A percentile compares a stretch with the other conserved stretches of the same genome.
Conservation (phyloP, 2,329 filamentous ascomycete species). For the Calonectria fujianensis region DNA sequence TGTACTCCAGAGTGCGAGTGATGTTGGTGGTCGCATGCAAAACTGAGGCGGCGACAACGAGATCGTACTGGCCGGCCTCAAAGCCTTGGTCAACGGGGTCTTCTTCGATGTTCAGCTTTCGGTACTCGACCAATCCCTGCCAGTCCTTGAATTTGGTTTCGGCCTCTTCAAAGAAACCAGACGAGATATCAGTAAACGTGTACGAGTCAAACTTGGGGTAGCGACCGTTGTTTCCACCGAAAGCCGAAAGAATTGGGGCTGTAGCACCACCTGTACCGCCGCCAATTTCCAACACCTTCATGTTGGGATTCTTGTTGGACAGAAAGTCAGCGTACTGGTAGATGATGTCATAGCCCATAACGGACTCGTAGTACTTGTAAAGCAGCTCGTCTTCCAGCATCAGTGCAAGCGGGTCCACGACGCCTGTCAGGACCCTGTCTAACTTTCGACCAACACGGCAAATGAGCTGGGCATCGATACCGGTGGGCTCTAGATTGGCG, state of each 20-base stretch:
- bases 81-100: slow-evolving; percentile 28
- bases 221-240: slow-evolving; percentile 8
- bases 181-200: slow-evolving; percentile 33
- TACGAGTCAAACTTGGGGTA: slow-evolving; percentile 13
- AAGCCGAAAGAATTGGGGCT: neutral
- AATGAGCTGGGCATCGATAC: slow-evolving; percentile 28
- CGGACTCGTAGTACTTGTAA: slow-evolving; percentile 30
- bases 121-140: slow-evolving; percentile 20
- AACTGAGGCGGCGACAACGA: slow-evolving; percentile 23
- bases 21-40: slow-evolving; percentile 35
- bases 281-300: slow-evolving; percentile 31
- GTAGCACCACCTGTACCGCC: slow-evolving; percentile 9
- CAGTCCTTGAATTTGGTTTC: slow-evolving; percentile 30
- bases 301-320: slow-evolving; percentile 17
- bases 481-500: neutral
- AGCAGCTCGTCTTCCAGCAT: slow-evolving; percentile 34
- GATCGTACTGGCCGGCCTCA: slow-evolving; percentile 28
- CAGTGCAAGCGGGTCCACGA: slow-evolving; percentile 26
- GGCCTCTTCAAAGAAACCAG: slow-evolving; percentile 33
- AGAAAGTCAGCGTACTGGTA: slow-evolving; percentile 1
- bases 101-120: slow-evolving; percentile 33
- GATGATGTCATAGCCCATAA: slow-evolving; percentile 6
- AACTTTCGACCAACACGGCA: slow-evolving; percentile 26
- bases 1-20: slow-evolving; percentile 3
- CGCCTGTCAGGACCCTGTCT: neutral